Evolutionary conservation across 148 eudicot genomes (phyloP).

Genomic region (Cornus suecica): DNA sequence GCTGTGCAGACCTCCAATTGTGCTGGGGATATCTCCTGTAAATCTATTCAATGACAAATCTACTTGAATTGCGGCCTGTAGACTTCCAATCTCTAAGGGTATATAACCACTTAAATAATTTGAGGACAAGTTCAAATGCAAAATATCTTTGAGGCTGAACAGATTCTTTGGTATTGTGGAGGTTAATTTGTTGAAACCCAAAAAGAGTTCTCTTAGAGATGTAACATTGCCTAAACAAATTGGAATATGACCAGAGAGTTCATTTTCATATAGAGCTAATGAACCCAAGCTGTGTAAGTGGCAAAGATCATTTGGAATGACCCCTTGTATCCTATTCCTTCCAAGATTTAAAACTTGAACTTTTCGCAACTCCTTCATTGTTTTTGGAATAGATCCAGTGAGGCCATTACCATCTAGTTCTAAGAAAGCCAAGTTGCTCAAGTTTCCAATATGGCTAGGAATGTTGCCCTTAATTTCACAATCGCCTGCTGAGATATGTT

Average conservation of each 20-base stretch:
- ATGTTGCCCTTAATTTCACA: conserved; percentile 11
- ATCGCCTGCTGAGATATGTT: too few relatives aligned
- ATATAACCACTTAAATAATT: conserved; percentile 11
- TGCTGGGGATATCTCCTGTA: not conserved
- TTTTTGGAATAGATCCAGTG: conserved; percentile 18
- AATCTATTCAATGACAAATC: conserved; percentile 10
- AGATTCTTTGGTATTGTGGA: conserved; percentile 9
- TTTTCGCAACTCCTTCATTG: not conserved
- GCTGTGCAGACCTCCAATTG: not conserved
- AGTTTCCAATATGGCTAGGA: conserved; percentile 20
- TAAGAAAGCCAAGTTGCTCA: conserved; percentile 7
- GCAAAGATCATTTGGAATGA: conserved; percentile 18
- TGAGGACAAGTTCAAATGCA: not conserved
- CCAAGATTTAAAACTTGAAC: conserved; percentile 1
- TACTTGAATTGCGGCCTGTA: not conserved
- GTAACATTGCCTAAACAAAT: conserved; percentile 17
- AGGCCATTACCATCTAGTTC: conserved; percentile 14
- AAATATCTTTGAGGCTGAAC: conserved; percentile 8
- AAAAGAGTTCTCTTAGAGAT: conserved; percentile 16
- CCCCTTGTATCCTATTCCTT: conserved; percentile 9
- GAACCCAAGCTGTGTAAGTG: not conserved
- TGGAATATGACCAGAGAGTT: too few relatives aligned
- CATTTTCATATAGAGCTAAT: not conserved
- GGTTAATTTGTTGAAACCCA: conserved; percentile 11
- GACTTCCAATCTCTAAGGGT: conserved; percentile 1